Conservation (phyloP, 1,284 basidiomycete genomes). For the Cryptococcus sp. region DNA sequence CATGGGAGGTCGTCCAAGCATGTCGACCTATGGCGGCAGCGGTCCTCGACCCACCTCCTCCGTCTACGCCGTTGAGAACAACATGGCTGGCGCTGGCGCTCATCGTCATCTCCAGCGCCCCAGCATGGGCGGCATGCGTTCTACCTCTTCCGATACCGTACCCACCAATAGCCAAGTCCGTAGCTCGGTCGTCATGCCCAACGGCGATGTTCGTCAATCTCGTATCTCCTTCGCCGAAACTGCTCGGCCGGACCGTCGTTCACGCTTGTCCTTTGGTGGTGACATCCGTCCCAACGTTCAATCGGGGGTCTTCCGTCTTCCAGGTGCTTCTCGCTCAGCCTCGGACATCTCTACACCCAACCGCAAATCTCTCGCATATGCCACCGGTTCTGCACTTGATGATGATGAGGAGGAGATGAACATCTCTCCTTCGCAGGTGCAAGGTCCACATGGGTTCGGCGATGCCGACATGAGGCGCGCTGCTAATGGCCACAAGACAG, state of each 20-base stretch:
- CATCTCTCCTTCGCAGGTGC: conserved; percentile 68
- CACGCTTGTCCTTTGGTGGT: conserved; percentile 72
- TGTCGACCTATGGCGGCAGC: conserved; percentile 29
- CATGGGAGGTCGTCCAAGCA: conserved; percentile 21
- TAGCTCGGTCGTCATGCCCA: conserved; percentile 62
- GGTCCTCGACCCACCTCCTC: conserved; percentile 36
- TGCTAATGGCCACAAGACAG: conserved; percentile 27
- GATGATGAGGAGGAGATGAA: conserved; percentile 44
- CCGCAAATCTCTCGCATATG: conserved; percentile 53
- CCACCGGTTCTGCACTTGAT: conserved; percentile 38
- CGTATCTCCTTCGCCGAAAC: conserved; percentile 51
- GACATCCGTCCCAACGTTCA: conserved; percentile 53
- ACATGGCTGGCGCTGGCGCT: conserved; percentile 69
- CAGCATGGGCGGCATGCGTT: conserved; percentile 25
- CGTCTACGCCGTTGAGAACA: conserved; percentile 48
- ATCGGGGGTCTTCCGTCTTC: conserved; percentile 40
- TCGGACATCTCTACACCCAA: conserved; percentile 32
- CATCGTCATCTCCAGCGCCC: conserved; percentile 41
- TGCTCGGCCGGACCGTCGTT: conserved; percentile 56
- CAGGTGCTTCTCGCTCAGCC: conserved; percentile 54
- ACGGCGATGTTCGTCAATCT: conserved; percentile 47
- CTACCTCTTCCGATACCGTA: conserved; percentile 34
- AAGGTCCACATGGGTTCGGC: conserved; percentile 66
- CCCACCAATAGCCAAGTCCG: conserved; percentile 60
- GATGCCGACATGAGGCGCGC: conserved; percentile 63